Evolutionary conservation across 108 stramenopile genomes (phyloP).

Genomic region (Cyclotella kingstonii): DNA sequence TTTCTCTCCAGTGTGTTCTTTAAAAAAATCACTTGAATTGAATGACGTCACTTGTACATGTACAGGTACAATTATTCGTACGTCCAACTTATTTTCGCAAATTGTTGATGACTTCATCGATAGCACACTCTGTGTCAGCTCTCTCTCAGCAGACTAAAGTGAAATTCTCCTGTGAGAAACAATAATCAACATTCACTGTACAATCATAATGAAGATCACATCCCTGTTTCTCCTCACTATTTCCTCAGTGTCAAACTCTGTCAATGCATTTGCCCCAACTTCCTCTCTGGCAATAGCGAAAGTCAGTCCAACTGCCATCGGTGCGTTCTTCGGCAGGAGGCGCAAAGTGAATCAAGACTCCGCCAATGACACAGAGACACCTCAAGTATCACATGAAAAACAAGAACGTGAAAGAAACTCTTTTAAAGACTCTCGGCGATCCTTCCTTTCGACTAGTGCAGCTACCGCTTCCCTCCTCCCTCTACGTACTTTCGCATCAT

Average conservation of each 20-base stretch:
- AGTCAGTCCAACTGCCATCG: not conserved
- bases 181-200: too few species aligned
- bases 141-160: too few species aligned
- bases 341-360: not conserved
- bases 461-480: conserved; percentile 33
- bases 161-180: too few species aligned
- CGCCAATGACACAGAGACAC: too few species aligned
- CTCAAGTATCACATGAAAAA: not conserved
- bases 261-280: not conserved
- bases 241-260: not conserved
- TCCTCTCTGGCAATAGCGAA: not conserved
- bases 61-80: too few species aligned
- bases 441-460: conserved; percentile 28
- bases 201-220: conserved; percentile 1
- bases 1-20: too few species aligned
- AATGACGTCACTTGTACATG: too few species aligned
- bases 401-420: not conserved
- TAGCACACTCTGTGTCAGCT: too few species aligned
- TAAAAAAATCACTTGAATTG: too few species aligned
- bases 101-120: too few species aligned
- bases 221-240: not conserved
- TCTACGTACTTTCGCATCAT: conserved; percentile 5
- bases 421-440: conserved; percentile 12
- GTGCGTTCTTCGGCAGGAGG: conserved; percentile 1
- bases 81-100: too few species aligned